Percentiles rank a stretch among this genome's conserved stretches.
Evolutionary conservation across 1,284 basidiomycete genomes (phyloP).

Genomic region (Trametes hirsuta): DNA sequence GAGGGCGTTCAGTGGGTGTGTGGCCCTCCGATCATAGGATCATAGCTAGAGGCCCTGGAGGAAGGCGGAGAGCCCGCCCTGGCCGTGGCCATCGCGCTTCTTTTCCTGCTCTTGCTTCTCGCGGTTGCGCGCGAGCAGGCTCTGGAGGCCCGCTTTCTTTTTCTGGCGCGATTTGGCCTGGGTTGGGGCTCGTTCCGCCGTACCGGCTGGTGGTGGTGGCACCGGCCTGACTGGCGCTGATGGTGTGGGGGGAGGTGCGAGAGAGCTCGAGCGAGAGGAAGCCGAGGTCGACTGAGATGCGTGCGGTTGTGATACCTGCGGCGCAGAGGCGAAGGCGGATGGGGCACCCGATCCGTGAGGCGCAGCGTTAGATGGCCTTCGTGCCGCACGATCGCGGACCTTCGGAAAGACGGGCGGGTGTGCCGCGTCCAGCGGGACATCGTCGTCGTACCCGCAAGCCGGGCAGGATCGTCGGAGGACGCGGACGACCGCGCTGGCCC

Average conservation of each 20-base stretch:
- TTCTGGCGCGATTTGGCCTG: constrained; percentile 40
- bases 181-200: background rate
- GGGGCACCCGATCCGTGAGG: constrained; percentile 15
- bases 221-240: background rate
- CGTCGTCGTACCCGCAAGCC: constrained; percentile 29
- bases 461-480: constrained; percentile 30
- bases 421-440: constrained; percentile 22
- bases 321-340: background rate
- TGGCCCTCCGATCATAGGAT: constrained; percentile 15
- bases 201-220: background rate
- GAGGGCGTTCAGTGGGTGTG: background rate
- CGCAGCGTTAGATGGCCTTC: constrained; percentile 5
- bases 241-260: background rate
- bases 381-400: constrained; percentile 19
- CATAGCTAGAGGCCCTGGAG: constrained; percentile 33
- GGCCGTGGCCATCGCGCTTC: constrained; percentile 29
- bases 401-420: constrained; percentile 20
- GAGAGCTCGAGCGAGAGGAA: constrained; percentile 15
- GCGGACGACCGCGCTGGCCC: constrained; percentile 11
- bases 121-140: constrained; percentile 63
- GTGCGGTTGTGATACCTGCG: constrained; percentile 10
- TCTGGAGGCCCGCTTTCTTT: constrained; percentile 56
- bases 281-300: constrained; percentile 10
- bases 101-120: constrained; percentile 47
- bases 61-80: constrained; percentile 52